These are phyloP conservation scores for Pleurotus giganteus DNA, from an alignment of 768 basidiomycete genomes.

Conservation along the genomic window DNA sequence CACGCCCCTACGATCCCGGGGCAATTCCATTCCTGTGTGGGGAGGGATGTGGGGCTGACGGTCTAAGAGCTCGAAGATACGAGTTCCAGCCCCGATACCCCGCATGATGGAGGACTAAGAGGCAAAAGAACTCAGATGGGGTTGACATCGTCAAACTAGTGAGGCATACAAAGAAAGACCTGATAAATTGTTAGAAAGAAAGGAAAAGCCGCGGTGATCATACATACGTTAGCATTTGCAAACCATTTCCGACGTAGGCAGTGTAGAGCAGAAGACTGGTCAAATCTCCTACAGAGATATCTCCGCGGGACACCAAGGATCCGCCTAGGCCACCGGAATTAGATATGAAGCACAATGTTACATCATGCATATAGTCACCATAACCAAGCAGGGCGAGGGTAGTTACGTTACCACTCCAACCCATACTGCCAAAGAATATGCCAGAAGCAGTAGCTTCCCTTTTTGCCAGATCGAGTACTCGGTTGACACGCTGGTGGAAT, in stretches of 20 bases:
- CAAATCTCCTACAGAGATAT: constrained; percentile 89
- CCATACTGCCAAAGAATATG: constrained; percentile 89
- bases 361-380: constrained; percentile 44
- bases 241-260: constrained; percentile 79
- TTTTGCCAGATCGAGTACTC: constrained; percentile 71
- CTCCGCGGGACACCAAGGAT: constrained; percentile 82
- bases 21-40: constrained; percentile 55
- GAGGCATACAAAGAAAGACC: constrained; percentile 48
- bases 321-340: constrained; percentile 55
- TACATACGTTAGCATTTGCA: constrained; percentile 76
- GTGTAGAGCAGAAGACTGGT: constrained; percentile 90
- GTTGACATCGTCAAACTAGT: constrained; percentile 40
- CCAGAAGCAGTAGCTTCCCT: constrained; percentile 90
- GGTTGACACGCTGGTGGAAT: constrained; percentile 65
- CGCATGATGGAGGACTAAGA: constrained; percentile 90
- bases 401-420: constrained; percentile 93
- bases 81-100: constrained; percentile 87
- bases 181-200: constrained; percentile 17
- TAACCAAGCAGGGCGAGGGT: constrained; percentile 87
- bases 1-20: constrained; percentile 56
- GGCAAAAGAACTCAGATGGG: constrained; percentile 14
- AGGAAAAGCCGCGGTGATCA: not conserved
- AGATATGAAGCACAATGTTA: not conserved
- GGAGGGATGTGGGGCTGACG: constrained; percentile 73
- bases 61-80: constrained; percentile 93